These are phyloP conservation scores for Wilcoxina mikolae DNA, from an alignment of 495 filamentous ascomycete genomes.

Conservation along the genomic window DNA sequence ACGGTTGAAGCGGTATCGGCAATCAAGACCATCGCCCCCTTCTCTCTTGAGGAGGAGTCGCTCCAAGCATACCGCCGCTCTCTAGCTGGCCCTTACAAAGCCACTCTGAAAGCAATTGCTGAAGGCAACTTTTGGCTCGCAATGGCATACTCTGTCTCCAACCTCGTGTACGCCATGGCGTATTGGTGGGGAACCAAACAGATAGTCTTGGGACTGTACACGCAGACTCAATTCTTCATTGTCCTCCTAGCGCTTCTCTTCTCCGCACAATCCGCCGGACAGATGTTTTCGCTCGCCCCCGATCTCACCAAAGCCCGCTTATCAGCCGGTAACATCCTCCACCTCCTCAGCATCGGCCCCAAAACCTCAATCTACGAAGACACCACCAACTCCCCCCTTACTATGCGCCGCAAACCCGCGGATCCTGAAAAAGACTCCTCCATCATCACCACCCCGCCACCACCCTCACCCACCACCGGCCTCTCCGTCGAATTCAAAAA, in stretches of 20 bases:
- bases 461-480: constrained; percentile 9
- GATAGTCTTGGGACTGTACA: constrained; percentile 42
- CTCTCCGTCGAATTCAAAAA: constrained; percentile 31
- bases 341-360: constrained; percentile 23
- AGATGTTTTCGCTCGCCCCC: constrained; percentile 50
- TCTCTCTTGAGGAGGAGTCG: constrained; percentile 40
- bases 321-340: constrained; percentile 32
- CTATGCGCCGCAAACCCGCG: not conserved
- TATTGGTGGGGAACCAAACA: constrained; percentile 54
- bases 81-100: constrained; percentile 31
- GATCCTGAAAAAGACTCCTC: constrained; percentile 21
- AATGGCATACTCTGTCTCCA: constrained; percentile 33
- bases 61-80: constrained; percentile 35
- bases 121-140: constrained; percentile 32
- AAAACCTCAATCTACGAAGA: constrained; percentile 17
- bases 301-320: constrained; percentile 43
- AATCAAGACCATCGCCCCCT: constrained; percentile 42
- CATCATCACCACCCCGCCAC: not conserved
- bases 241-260: constrained; percentile 44
- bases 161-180: constrained; percentile 45
- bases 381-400: not conserved
- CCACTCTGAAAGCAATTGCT: constrained; percentile 29
- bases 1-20: constrained; percentile 43
- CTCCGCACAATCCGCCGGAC: constrained; percentile 48
- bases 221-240: constrained; percentile 50